Evolutionary conservation across 768 basidiomycete species (phyloP), one percentile per base, ranked within the genome.

Genomic region (Termitomyces heimii): DNA sequence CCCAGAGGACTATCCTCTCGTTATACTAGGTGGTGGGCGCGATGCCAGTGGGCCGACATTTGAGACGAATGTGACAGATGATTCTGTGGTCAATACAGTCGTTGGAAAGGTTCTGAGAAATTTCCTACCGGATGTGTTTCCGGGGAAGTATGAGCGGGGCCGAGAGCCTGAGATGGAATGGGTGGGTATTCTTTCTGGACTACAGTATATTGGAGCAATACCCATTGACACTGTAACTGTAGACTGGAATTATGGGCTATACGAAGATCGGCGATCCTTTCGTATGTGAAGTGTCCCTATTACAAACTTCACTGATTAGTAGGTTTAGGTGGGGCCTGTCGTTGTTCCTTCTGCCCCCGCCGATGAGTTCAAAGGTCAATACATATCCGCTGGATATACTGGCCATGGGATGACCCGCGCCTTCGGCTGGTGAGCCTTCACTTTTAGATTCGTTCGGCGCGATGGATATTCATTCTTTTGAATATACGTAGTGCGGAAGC

Each of bases 221-320:
- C 18, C n/a, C 5, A 51, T 13, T 26, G 24, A 34, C 55, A 2
- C 16, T 31, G 20, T 12, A 22, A 22, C 12, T n/a, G 45, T 60
- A 92, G 92, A 89, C 86, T 2, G 92, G 92, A 0, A 89, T 94
- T 43, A 91, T 91, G 89, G 92, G 83, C 0, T 89, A 73, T 63
- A 88, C 90, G 0, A 73, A 71, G 53, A 73, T 71, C 0, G 72
- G 74, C 0, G 85, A 86, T 64, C 90, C 91, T 0, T 83, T 89
- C 54, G 89, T 92, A 65, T 54, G 85, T 73, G n/a, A 10, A 44
- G 10, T 12, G 3, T 2, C n/a, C 35, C 34, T n/a, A 10, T 18
- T 18, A 1, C 4, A 6, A 10, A 22, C 28, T 28, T 31, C 5
- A 45, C 29, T 53, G 9, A 45, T 4, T 0, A 0, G n/a, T 1